A percentile compares a stretch with the other conserved stretches of the same genome.
These are phyloP conservation scores for Pulveroboletus ravenelii DNA, from an alignment of 768 basidiomycete species.

Conservation along the genomic window DNA sequence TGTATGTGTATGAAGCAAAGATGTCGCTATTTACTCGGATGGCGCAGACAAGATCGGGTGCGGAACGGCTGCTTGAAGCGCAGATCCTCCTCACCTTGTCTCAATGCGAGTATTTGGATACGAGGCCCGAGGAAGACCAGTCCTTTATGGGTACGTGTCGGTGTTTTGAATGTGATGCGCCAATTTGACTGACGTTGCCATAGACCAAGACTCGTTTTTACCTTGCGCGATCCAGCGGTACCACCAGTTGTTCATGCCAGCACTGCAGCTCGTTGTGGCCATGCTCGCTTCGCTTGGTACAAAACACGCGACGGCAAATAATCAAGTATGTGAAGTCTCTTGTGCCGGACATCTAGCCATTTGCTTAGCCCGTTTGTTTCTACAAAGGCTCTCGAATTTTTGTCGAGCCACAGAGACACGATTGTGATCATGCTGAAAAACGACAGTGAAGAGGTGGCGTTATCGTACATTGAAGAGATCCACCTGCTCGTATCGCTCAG, in stretches of 20 bases:
- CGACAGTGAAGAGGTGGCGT: slow-evolving; percentile 54
- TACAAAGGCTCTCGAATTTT: slow-evolving; percentile 53
- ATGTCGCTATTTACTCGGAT: slow-evolving; percentile 85
- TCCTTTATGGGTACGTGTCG: slow-evolving; percentile 65
- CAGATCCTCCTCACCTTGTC: slow-evolving; percentile 70
- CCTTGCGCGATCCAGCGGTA: slow-evolving; percentile 85
- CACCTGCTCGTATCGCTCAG: slow-evolving; percentile 75
- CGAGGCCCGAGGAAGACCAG: slow-evolving; percentile 78
- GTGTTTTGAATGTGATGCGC: background rate
- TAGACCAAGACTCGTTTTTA: slow-evolving; percentile 83
- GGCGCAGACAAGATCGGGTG: slow-evolving; percentile 77
- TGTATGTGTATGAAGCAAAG: slow-evolving; percentile 95
- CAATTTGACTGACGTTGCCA: background rate
- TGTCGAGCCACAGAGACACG: slow-evolving; percentile 79
- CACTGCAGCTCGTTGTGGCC: slow-evolving; percentile 74
- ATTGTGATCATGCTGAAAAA: slow-evolving; percentile 79
- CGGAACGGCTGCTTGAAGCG: slow-evolving; percentile 77
- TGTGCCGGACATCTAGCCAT: too few relatives aligned
- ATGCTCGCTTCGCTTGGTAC: slow-evolving; percentile 74
- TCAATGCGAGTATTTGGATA: slow-evolving; percentile 83
- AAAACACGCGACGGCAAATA: slow-evolving; percentile 59
- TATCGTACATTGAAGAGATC: slow-evolving; percentile 72
- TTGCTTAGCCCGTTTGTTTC: background rate
- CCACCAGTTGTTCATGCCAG: slow-evolving; percentile 86
- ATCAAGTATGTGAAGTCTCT: slow-evolving; percentile 47